Percentiles rank a stretch among this genome's conserved stretches.
phyloP scores from a whole-genome alignment of 1,284 basidiomycete species.

The Ustilago curta region DNA sequence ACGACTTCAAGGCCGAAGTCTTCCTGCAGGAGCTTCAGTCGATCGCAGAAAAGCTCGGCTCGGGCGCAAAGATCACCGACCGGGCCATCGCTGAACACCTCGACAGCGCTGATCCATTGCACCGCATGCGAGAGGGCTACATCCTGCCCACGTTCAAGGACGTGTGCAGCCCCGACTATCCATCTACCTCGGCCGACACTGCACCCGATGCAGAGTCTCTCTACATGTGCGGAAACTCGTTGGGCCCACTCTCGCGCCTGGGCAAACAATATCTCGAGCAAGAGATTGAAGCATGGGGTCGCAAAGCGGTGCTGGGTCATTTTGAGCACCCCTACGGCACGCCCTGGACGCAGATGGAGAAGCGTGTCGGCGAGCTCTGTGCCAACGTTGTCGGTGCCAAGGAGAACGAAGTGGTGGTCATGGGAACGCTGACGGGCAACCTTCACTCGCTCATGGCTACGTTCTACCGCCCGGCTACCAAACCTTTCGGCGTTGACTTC shows the following conservation, averaged over 20 bases:
- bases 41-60: constrained; percentile 42
- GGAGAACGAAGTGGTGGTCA: constrained; percentile 89
- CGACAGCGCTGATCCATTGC: constrained; percentile 44
- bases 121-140: constrained; percentile 48
- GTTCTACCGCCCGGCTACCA: constrained; percentile 86
- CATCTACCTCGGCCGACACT: constrained; percentile 26
- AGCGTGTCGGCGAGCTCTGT: constrained; percentile 79
- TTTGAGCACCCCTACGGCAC: constrained; percentile 86
- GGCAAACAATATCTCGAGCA: constrained; percentile 81
- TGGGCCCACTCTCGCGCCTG: constrained; percentile 83
- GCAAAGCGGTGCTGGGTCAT: constrained; percentile 86
- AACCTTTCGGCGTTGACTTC: constrained; percentile 44
- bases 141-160: constrained; percentile 53
- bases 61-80: constrained; percentile 35
- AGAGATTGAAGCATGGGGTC: constrained; percentile 87
- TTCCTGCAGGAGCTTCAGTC: constrained; percentile 42
- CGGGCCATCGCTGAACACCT: constrained; percentile 46
- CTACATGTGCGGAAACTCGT: constrained; percentile 96
- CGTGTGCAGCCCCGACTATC: constrained; percentile 41
- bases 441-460: constrained; percentile 92
- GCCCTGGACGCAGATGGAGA: constrained; percentile 85
- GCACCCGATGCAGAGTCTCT: constrained; percentile 70
- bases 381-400: constrained; percentile 87
- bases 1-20: constrained; percentile 33
- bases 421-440: constrained; percentile 93